Evolutionary conservation across 2,329 filamentous ascomycete species (phyloP).

Genomic region (Penicillium janthinellum): DNA sequence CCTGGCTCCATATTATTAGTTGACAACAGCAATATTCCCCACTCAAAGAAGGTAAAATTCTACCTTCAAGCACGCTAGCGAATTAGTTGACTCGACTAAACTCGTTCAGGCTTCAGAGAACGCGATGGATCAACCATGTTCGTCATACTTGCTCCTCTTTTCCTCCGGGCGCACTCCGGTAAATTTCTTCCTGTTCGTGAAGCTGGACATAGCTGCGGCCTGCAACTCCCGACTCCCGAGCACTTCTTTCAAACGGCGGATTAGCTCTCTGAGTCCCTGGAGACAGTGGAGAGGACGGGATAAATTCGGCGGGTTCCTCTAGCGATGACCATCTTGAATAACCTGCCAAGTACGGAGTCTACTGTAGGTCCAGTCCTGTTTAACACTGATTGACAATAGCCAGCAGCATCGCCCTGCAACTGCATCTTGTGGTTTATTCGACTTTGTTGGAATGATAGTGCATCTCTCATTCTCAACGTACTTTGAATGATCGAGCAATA

Average conservation of each 20-base stretch:
- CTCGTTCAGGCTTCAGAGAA: background rate
- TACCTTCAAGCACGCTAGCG: background rate
- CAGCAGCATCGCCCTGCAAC: too few relatives aligned
- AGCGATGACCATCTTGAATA: too few relatives aligned
- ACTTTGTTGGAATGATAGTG: background rate
- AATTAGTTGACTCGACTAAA: background rate
- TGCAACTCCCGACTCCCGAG: background rate
- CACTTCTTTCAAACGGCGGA: too few relatives aligned
- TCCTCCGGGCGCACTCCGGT: constrained; percentile 6
- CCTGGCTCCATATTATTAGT: background rate
- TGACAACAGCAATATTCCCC: background rate
- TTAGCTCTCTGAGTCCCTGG: too few relatives aligned
- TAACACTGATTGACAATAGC: background rate
- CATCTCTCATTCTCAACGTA: background rate
- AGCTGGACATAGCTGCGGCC: background rate
- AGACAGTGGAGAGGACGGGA: background rate
- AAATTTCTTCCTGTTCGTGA: constrained; percentile 3
- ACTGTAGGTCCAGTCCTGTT: background rate
- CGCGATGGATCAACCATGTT: constrained; percentile 6
- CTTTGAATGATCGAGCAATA: background rate
- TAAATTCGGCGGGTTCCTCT: background rate
- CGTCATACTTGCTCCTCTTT: constrained; percentile 4
- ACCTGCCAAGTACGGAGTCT: background rate
- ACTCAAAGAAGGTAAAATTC: background rate
- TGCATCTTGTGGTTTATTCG: background rate